Percentiles rank a stretch among this genome's conserved stretches.
Conservation (phyloP, 257 asterid species). For the Avicennia marina region DNA sequence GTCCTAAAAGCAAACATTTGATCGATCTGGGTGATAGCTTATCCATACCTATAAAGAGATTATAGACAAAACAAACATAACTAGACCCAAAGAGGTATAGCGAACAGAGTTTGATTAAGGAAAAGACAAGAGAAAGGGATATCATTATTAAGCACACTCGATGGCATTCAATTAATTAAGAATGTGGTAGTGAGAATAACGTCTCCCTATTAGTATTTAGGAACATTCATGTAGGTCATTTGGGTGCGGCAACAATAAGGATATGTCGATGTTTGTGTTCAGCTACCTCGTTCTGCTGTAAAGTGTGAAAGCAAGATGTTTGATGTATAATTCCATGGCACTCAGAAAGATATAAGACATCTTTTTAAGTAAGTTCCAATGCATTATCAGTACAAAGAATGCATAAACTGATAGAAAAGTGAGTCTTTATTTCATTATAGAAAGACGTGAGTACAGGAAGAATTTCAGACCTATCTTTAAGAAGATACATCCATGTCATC, state of each 20-base stretch:
- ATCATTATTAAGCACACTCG: too few relatives aligned
- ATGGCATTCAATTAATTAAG: too few relatives aligned
- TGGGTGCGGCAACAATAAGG: too few relatives aligned
- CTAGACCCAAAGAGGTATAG: too few relatives aligned
- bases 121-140: too few relatives aligned
- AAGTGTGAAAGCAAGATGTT: neutral
- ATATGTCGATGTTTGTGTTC: neutral
- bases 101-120: too few relatives aligned
- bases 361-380: neutral
- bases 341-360: neutral
- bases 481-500: neutral
- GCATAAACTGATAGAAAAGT: neutral
- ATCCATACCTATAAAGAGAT: too few relatives aligned
- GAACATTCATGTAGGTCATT: neutral
- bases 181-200: neutral
- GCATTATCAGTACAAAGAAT: neutral
- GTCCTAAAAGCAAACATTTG: too few relatives aligned
- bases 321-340: neutral
- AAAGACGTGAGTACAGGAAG: neutral
- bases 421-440: neutral
- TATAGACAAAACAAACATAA: too few relatives aligned
- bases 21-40: too few relatives aligned
- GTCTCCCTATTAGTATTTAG: neutral
- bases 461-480: neutral
- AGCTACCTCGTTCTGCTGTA: neutral